Conservation (phyloP, 2,329 filamentous ascomycete species). For the Fusarium praegraminearum region DNA sequence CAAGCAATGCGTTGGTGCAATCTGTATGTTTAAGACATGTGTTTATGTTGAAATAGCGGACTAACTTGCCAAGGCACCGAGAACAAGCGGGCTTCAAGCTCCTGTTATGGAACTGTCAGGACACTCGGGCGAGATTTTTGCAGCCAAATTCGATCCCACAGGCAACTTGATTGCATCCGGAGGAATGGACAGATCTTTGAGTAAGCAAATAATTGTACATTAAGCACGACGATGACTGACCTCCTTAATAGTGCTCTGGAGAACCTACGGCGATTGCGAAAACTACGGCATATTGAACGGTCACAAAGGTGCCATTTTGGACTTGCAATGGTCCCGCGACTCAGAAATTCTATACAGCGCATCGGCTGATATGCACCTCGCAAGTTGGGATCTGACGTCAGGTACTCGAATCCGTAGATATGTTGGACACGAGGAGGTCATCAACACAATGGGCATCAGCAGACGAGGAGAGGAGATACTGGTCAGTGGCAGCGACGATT, state of each 20-base stretch:
- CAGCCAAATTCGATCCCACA: conserved; percentile 88
- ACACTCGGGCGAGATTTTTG: conserved; percentile 87
- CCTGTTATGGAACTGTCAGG: conserved; percentile 95
- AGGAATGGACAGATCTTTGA: conserved; percentile 92
- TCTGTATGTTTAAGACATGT: conserved; percentile 55
- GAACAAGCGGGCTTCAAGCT: conserved; percentile 86
- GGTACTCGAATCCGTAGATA: conserved; percentile 93
- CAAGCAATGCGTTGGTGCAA: conserved; percentile 63
- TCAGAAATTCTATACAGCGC: conserved; percentile 91
- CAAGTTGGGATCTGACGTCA: conserved; percentile 94
- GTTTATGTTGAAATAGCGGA: background rate
- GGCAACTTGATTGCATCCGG: conserved; percentile 92
- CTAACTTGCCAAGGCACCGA: conserved; percentile 69
- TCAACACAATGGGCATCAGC: conserved; percentile 91
- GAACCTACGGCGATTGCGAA: conserved; percentile 90
- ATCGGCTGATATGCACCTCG: conserved; percentile 91
- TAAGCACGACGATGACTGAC: conserved; percentile 24
- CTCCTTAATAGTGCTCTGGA: conserved; percentile 80
- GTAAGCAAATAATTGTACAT: conserved; percentile 61
- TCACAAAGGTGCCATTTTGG: conserved; percentile 90
- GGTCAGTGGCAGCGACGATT: conserved; percentile 93
- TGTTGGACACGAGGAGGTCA: conserved; percentile 92
- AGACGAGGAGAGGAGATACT: conserved; percentile 90
- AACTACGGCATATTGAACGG: conserved; percentile 92
- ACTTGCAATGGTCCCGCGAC: conserved; percentile 97